Evolutionary conservation across 257 asterid genomes (phyloP).

Genomic region (Plectranthus barbatus): DNA sequence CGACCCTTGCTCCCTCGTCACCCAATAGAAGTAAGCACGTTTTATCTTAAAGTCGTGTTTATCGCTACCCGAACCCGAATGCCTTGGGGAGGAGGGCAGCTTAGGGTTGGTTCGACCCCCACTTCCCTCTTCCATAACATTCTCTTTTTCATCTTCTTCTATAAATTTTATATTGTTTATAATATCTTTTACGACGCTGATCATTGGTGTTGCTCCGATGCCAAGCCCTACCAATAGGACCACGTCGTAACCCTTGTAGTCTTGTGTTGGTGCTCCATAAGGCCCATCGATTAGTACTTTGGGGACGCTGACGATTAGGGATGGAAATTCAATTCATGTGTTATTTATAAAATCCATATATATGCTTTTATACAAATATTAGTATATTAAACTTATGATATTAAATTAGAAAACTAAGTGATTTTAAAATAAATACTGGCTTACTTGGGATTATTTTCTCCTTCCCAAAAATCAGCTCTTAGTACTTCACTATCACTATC

Average conservation of each 20-base stretch:
- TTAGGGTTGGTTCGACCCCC: not conserved
- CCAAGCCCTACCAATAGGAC: constrained; percentile 76
- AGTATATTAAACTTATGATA: no score
- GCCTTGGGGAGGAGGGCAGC: constrained; percentile 21
- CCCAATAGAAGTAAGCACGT: constrained; percentile 86
- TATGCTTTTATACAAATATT: not conserved
- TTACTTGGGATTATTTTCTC: constrained; percentile 64
- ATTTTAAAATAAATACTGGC: constrained; percentile 9
- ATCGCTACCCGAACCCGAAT: constrained; percentile 19
- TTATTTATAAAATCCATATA: no score
- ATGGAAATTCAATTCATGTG: no score
- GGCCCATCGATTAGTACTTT: constrained; percentile 78
- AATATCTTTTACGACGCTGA: constrained; percentile 77
- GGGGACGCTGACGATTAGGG: constrained; percentile 35
- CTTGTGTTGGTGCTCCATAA: constrained; percentile 93
- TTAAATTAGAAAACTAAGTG: no score
- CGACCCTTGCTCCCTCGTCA: constrained; percentile 80
- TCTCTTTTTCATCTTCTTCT: constrained; percentile 48
- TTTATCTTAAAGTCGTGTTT: constrained; percentile 40
- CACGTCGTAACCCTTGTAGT: constrained; percentile 83
- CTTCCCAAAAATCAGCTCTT: constrained; percentile 53
- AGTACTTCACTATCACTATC: constrained; percentile 94
- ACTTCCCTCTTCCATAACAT: constrained; percentile 32
- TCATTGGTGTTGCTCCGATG: constrained; percentile 89
- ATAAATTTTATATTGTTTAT: constrained; percentile 66